Evolutionary conservation across 2,329 filamentous ascomycete genomes (phyloP), one percentile per base, ranked within the genome.

Genomic region (Tolypocladium sp.): DNA sequence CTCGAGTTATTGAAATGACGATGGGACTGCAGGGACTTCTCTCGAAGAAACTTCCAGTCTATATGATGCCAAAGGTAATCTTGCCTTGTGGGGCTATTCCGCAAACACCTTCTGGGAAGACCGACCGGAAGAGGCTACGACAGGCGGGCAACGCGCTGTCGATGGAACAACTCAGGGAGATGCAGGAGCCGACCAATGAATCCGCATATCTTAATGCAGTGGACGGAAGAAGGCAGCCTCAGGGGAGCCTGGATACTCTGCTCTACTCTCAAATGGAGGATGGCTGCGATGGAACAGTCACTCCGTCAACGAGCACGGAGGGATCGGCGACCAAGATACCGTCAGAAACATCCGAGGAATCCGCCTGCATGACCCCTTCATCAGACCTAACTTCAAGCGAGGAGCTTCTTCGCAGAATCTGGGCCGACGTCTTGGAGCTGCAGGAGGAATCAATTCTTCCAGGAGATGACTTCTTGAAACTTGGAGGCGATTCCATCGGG

Each of bases 401-500:
- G 54, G 17, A 52, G 17, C 8, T 56, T n/a, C 41, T 59, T 8
- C 52, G 58, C 25, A 30, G n/a, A n/a, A 30, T 59, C 10, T 59
- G 58, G 58, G 52, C 53, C 12, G 42, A 56, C 17, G 8, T 59
- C 17, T 35, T 59, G 17, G 42, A 56, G 33, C n/a, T 59, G 17
- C 52, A 44, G 8, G 55, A 56, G 30, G 46, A 38, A 8, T 22
- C 35, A 1, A 57, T 59, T 10, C 37, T 38, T 20, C 15, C 33
- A 7, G 44, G 54, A 20, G 58, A 57, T 35, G 49, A 59, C 30
- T 57, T 59, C 38, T 38, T 57, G n/a, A 42, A 38, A n/a, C 49
- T 59, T 13, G 58, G 58, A 8, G 58, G 58, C 27, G 55, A 59
- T 25, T 59, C 58, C 13, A 57, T 59, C 55, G 56, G 56, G 1